Base-by-base conservation (phyloP, 495 filamentous ascomycete genomes). In the Paragyromitra xinjiangensis region DNA sequence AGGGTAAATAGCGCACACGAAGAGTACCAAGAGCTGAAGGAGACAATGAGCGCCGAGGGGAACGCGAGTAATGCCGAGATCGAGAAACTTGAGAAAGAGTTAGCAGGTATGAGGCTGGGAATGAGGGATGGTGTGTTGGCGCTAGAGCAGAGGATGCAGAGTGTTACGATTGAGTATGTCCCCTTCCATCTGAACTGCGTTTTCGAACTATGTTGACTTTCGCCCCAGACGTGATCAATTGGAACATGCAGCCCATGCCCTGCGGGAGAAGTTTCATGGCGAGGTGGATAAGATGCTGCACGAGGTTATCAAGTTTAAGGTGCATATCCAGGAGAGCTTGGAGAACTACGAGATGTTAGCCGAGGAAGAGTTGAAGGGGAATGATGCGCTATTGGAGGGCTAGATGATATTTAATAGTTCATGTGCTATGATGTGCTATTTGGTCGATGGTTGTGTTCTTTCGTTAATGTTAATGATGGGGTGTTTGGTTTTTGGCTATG, bases 221-320 rank as follows among this genome's bases (percentile, higher is more conserved):
- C 11, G 12, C 55, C 69, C 56, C 58, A 94, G 92, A 80, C 97
- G 95, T 81, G 95, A 98, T 82, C 95, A 97, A 81, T 84, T 98
- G 9, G 94, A 90, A 6, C 88, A 97, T 34, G 90, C 89, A 26
- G 93, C 93, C 19, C 93, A 94, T 80, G 85, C 92, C 2, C 87
- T 97, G 37, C 90, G 95, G 42, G 95, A 99, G 84, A 94, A 97
- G 82, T 86, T 99, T 16, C 95, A 99, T 81, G 96, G 94, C 12
- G 95, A 97, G 83, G 92, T 97, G 72, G 96, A 97, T 85, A 92
- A 91, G 76, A 95, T 98, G 90, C 85, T 99, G 77, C 96, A 97
- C 85, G 94, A 98, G 81, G 91, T 98, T 82, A 97, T 98, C 86
- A 94, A 94, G 78, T 99, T 99, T 90, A 99, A 99, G 85, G 91